These are phyloP conservation scores for Psilocybe cyanescens DNA, from an alignment of 768 basidiomycete species.

Conservation along the genomic window DNA sequence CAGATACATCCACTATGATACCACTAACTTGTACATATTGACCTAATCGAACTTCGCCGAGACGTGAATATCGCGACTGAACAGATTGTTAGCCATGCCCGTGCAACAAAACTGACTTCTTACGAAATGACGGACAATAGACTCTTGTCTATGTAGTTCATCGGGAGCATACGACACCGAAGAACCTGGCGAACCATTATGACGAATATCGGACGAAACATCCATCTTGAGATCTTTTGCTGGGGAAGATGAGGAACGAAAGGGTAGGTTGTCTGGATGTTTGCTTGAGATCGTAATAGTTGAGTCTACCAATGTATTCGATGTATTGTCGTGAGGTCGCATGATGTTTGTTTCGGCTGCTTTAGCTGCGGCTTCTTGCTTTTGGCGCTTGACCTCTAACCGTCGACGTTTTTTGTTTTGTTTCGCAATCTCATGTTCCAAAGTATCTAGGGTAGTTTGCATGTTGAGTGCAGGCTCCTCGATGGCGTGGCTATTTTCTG, in stretches of 20 bases:
- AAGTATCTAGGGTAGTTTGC: neutral
- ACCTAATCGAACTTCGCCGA: conserved; percentile 13
- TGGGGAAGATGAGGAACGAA: no score
- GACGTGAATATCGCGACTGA: conserved; percentile 21
- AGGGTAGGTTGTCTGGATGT: no score
- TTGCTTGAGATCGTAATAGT: neutral
- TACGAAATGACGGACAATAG: neutral
- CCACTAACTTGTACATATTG: conserved; percentile 25
- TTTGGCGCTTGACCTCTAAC: conserved; percentile 10
- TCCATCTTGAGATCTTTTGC: no score
- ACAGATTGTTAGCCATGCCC: neutral
- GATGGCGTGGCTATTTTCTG: neutral
- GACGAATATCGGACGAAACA: no score
- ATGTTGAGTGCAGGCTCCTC: neutral
- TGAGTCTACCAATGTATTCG: neutral
- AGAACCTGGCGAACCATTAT: neutral
- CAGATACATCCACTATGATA: conserved; percentile 23
- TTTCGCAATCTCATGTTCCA: neutral
- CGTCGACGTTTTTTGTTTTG: conserved; percentile 2
- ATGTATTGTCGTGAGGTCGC: neutral
- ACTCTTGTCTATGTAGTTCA: neutral
- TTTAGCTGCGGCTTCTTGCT: conserved; percentile 3
- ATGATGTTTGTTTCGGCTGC: neutral
- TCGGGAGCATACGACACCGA: neutral
- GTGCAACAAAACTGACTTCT: neutral